Percentiles rank a stretch among this genome's conserved stretches.
Conservation (phyloP, 345 rosid species). For the Arabidopsis arenosa region DNA sequence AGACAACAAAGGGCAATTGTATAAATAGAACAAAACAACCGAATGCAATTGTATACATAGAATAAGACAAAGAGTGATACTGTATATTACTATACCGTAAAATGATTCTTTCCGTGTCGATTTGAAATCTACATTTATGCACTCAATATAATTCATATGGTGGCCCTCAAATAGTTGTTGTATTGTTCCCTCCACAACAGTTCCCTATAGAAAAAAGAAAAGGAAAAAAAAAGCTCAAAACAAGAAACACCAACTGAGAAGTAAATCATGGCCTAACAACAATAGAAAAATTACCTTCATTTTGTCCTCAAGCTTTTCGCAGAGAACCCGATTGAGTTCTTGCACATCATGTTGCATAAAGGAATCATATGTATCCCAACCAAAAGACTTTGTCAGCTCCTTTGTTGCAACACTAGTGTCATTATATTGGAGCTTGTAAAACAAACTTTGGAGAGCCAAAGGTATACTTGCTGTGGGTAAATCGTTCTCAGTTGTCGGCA, state of each 20-base stretch:
- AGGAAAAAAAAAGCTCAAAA: slow-evolving; percentile 1
- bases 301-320: slow-evolving; percentile 97
- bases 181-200: slow-evolving; percentile 98
- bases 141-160: slow-evolving; percentile 91
- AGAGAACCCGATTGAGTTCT: slow-evolving; percentile 90
- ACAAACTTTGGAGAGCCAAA: slow-evolving; percentile 94
- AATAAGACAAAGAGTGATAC: background rate
- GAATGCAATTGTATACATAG: background rate
- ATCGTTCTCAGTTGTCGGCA: slow-evolving; percentile 97
- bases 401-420: slow-evolving; percentile 96
- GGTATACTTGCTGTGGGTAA: slow-evolving; percentile 95
- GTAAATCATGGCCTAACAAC: slow-evolving; percentile 23
- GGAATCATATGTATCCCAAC: slow-evolving; percentile 97
- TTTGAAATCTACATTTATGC: slow-evolving; percentile 93
- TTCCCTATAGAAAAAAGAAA: slow-evolving; percentile 59
- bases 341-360: slow-evolving; percentile 99
- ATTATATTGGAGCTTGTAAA: slow-evolving; percentile 93
- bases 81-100: slow-evolving; percentile 62
- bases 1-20: background rate
- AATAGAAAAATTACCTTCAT: slow-evolving; percentile 70
- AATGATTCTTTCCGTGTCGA: slow-evolving; percentile 96
- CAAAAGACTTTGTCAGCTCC: slow-evolving; percentile 94
- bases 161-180: slow-evolving; percentile 98
- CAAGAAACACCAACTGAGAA: slow-evolving; percentile 23
- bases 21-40: background rate